These are phyloP conservation scores for Carex pumila DNA, from an alignment of 176 grass and related monocot species.

Conservation along the genomic window DNA sequence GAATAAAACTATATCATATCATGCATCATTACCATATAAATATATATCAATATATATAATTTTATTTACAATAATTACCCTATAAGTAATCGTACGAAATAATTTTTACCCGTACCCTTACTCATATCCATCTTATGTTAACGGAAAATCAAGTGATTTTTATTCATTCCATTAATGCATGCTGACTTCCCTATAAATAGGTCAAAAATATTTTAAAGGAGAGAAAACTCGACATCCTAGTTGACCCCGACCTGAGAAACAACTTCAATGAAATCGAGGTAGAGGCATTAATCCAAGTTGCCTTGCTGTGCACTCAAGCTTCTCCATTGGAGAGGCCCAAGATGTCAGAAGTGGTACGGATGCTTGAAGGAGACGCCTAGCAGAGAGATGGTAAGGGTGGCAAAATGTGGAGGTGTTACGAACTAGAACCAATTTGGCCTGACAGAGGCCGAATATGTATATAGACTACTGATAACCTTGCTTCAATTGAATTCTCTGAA, in stretches of 20 bases:
- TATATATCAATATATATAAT: no score
- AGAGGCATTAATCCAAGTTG: constrained; percentile 11
- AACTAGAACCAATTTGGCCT: constrained; percentile 16
- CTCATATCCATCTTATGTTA: no score
- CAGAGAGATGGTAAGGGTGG: constrained; percentile 28
- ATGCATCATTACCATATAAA: no score
- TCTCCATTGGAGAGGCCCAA: not conserved
- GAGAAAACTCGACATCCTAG: constrained; percentile 4
- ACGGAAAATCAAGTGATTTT: no score
- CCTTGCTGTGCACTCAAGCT: not conserved
- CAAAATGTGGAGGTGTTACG: constrained; percentile 40
- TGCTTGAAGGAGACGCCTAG: constrained; percentile 21
- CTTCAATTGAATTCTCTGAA: constrained; percentile 45
- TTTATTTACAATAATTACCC: no score
- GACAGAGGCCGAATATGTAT: constrained; percentile 36
- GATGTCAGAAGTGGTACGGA: constrained; percentile 19
- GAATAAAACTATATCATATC: no score
- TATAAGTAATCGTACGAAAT: no score
- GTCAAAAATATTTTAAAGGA: constrained; percentile 46
- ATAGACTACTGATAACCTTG: constrained; percentile 51
- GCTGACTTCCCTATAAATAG: constrained; percentile 20
- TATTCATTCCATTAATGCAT: not conserved
- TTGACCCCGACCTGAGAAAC: constrained; percentile 21
- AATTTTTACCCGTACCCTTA: no score
- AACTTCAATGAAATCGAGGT: constrained; percentile 3